A percentile compares a stretch with the other conserved stretches of the same genome.
Conservation (phyloP, 495 filamentous ascomycete species). For the Xylaria flabelliformis region DNA sequence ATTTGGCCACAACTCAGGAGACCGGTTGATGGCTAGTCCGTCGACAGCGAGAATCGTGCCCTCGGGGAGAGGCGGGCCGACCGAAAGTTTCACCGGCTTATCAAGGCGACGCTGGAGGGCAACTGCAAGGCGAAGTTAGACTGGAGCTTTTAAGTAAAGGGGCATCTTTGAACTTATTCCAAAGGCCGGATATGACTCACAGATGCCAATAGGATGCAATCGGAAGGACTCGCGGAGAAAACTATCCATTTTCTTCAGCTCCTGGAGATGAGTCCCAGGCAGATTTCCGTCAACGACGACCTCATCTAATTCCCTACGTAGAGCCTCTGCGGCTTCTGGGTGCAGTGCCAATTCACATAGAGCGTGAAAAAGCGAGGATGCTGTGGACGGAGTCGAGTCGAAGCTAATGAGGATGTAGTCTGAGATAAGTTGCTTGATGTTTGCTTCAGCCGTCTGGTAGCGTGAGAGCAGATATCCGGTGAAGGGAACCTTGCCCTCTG, state of each 20-base stretch:
- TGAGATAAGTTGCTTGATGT: neutral
- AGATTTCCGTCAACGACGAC: slow-evolving; percentile 4
- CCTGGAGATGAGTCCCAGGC: neutral
- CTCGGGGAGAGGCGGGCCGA: slow-evolving; percentile 1
- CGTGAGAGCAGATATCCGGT: neutral
- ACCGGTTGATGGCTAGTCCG: neutral
- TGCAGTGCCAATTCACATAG: neutral
- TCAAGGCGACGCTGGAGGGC: neutral
- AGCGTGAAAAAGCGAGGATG: neutral
- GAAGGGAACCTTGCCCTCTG: slow-evolving; percentile 8
- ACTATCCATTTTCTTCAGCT: slow-evolving; percentile 14
- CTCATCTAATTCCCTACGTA: neutral
- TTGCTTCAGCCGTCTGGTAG: neutral
- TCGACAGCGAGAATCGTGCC: slow-evolving; percentile 19
- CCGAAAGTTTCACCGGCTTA: slow-evolving; percentile 5
- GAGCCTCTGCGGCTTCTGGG: neutral
- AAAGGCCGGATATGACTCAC: neutral
- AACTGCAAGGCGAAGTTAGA: neutral
- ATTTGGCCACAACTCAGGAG: neutral
- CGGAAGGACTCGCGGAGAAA: slow-evolving; percentile 15
- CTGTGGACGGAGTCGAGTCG: slow-evolving; percentile 12
- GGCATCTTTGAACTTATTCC: neutral
- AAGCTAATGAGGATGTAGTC: slow-evolving; percentile 13
- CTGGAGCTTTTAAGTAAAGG: neutral
- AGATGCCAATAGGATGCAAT: neutral